Evolutionary conservation across 768 basidiomycete genomes (phyloP).

Genomic region (Termitomyces sp.): DNA sequence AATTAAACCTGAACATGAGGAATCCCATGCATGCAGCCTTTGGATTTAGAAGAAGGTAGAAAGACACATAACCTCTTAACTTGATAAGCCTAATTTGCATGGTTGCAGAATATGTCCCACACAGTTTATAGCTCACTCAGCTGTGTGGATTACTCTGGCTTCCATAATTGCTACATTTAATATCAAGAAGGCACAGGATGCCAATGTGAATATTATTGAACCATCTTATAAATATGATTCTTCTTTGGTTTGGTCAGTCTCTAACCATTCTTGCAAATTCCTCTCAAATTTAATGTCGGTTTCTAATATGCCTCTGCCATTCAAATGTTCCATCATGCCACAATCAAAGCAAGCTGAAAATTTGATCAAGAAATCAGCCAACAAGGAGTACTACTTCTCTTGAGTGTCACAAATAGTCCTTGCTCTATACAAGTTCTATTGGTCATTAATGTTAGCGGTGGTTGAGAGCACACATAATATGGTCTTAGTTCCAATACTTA

Average conservation of each 20-base stretch:
- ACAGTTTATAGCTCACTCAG: constrained; percentile 25
- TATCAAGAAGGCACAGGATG: constrained; percentile 17
- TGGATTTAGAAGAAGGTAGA: constrained; percentile 21
- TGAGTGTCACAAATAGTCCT: too few relatives aligned
- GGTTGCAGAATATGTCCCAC: constrained; percentile 27
- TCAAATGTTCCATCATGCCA: too few relatives aligned
- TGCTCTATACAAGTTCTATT: too few relatives aligned
- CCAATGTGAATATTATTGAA: constrained; percentile 14
- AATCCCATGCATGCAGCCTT: too few relatives aligned
- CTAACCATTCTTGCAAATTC: background rate
- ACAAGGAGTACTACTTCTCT: background rate
- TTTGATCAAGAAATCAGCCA: constrained; percentile 11
- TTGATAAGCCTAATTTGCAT: background rate
- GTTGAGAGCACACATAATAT: too few relatives aligned
- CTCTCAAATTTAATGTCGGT: too few relatives aligned
- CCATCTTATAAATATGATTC: constrained; percentile 9
- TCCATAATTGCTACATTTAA: constrained; percentile 26
- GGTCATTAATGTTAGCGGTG: too few relatives aligned
- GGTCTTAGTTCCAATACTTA: too few relatives aligned
- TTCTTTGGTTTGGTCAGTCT: constrained; percentile 6
- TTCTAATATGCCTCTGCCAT: constrained; percentile 16
- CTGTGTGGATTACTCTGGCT: constrained; percentile 26
- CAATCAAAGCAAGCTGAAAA: constrained; percentile 20
- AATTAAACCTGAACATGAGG: too few relatives aligned
- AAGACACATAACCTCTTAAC: background rate